phyloP scores from a whole-genome alignment of 331 rosid genomes.

The Acacia concinna region DNA sequence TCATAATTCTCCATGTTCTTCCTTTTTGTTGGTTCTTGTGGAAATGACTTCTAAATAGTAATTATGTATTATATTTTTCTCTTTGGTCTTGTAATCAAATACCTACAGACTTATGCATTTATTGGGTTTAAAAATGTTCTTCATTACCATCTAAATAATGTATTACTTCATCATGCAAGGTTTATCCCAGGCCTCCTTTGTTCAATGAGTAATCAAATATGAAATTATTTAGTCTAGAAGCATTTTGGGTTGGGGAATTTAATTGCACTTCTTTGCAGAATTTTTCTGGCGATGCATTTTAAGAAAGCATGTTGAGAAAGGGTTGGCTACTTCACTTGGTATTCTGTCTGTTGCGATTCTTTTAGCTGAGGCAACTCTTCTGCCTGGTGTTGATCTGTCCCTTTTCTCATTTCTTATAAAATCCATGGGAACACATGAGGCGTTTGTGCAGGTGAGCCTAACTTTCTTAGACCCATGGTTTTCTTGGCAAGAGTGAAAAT shows the following conservation, averaged over 20 bases:
- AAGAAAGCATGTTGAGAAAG: conserved; percentile 73
- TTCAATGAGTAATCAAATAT: background rate
- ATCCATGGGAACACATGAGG: conserved; percentile 71
- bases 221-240: conserved; percentile 1
- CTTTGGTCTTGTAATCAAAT: background rate
- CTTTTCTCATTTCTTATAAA: conserved; percentile 88
- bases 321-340: conserved; percentile 73
- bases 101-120: background rate
- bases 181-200: background rate
- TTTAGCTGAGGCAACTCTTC: conserved; percentile 93
- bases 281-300: conserved; percentile 88
- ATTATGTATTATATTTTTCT: conserved; percentile 1
- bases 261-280: conserved; percentile 60
- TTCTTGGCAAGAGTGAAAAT: background rate
- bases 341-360: conserved; percentile 89
- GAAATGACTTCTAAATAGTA: background rate
- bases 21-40: conserved; percentile 5
- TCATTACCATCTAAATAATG: conserved; percentile 2
- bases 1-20: background rate
- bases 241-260: conserved; percentile 25
- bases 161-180: conserved; percentile 4
- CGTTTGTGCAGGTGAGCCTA: conserved; percentile 82
- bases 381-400: conserved; percentile 83
- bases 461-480: background rate
- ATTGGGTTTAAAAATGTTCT: background rate